Conservation (phyloP, 2,329 filamentous ascomycete genomes). For the Diaporthe vaccinii region DNA sequence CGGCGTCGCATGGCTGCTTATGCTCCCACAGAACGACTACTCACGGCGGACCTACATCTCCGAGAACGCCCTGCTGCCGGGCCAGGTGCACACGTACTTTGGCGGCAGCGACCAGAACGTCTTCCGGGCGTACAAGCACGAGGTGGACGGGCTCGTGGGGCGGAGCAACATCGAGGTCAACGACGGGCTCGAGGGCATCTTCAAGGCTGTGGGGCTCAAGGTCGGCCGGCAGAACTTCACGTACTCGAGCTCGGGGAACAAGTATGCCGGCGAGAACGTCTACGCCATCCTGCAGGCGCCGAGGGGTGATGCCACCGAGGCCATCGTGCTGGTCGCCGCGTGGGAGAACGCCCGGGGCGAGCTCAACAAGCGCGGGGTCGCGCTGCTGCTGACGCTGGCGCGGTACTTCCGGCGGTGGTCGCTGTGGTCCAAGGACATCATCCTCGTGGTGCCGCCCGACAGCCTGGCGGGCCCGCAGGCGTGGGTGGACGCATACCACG, state of each 20-base stretch:
- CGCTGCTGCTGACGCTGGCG: conserved; percentile 86
- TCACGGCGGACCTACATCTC: conserved; percentile 95
- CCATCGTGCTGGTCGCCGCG: conserved; percentile 90
- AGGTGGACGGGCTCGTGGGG: conserved; percentile 75
- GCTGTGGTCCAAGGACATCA: conserved; percentile 98
- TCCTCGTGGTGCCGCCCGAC: conserved; percentile 89
- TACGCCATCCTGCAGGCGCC: conserved; percentile 96
- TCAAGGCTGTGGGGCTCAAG: conserved; percentile 86
- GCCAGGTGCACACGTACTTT: conserved; percentile 98
- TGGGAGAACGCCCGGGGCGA: conserved; percentile 86
- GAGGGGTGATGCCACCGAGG: conserved; percentile 95
- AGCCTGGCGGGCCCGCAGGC: conserved; percentile 92
- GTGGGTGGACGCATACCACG: conserved; percentile 98
- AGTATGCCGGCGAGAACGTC: conserved; percentile 85
- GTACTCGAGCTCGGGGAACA: conserved; percentile 82
- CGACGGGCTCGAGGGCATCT: conserved; percentile 79
- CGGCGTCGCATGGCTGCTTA: conserved; percentile 89
- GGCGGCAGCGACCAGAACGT: conserved; percentile 96
- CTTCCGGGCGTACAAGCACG: conserved; percentile 89
- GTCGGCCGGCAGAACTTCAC: conserved; percentile 89
- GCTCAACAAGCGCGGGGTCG: conserved; percentile 88
- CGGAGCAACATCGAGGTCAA: conserved; percentile 64
- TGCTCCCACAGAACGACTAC: conserved; percentile 91
- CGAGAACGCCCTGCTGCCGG: conserved; percentile 94
- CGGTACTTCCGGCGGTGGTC: conserved; percentile 99